A percentile compares a stretch with the other conserved stretches of the same genome.
These are phyloP conservation scores for Ustanciosporium gigantosporum DNA, from an alignment of 1,284 basidiomycete genomes.

Conservation along the genomic window DNA sequence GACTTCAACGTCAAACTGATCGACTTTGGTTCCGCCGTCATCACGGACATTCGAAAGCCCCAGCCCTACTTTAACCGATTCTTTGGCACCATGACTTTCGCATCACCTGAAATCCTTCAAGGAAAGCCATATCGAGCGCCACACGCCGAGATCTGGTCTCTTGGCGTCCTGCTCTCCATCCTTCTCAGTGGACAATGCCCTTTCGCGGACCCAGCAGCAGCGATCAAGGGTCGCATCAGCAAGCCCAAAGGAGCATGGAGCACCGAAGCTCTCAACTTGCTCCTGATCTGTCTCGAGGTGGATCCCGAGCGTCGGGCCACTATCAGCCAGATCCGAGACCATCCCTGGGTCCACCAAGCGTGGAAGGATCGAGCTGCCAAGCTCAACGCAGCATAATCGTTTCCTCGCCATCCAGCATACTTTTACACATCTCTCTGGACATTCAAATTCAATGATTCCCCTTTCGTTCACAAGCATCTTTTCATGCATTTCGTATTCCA, in stretches of 20 bases:
- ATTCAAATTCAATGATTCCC: too few relatives aligned
- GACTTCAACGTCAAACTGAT: slow-evolving; percentile 75
- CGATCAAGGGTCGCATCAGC: slow-evolving; percentile 65
- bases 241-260: slow-evolving; percentile 48
- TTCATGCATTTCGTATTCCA: too few relatives aligned
- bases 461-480: too few relatives aligned
- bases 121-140: slow-evolving; percentile 71
- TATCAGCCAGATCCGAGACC: slow-evolving; percentile 73
- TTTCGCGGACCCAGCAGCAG: slow-evolving; percentile 75
- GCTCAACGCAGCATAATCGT: slow-evolving; percentile 3
- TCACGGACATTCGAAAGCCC: slow-evolving; percentile 71
- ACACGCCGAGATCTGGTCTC: slow-evolving; percentile 85
- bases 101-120: slow-evolving; percentile 73
- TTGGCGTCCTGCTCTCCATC: slow-evolving; percentile 85
- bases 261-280: slow-evolving; percentile 65
- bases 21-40: slow-evolving; percentile 86
- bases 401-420: not conserved
- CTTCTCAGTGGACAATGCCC: slow-evolving; percentile 82
- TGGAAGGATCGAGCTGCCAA: slow-evolving; percentile 44
- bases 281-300: slow-evolving; percentile 75
- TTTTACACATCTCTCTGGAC: too few relatives aligned
- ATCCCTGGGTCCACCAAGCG: slow-evolving; percentile 71
- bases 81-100: slow-evolving; percentile 58
- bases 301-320: slow-evolving; percentile 71
- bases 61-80: slow-evolving; percentile 69